Percentiles rank a stretch among this genome's conserved stretches.
Evolutionary conservation across 208 protist species (phyloP).

Genomic region (Crithidia mellificae): DNA sequence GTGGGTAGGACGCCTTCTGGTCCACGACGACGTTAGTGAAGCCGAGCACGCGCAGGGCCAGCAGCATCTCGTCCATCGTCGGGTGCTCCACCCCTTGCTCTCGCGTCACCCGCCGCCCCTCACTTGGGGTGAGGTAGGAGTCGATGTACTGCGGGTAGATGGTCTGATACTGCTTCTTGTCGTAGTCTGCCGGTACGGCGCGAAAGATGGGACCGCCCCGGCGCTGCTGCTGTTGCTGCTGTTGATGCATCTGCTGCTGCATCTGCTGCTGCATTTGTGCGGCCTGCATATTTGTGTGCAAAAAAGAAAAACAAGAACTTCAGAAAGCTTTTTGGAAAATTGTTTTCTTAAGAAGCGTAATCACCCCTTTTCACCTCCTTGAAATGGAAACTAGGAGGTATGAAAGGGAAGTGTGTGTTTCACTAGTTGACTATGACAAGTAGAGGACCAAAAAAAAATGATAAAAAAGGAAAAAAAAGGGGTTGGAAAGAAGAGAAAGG

Average conservation of each 20-base stretch:
- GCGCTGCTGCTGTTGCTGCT: slow-evolving; percentile 5
- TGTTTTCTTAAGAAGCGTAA: too few species aligned
- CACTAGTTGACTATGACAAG: too few species aligned
- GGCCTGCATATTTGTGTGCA: not conserved
- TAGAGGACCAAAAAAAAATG: too few species aligned
- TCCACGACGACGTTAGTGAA: slow-evolving; percentile 63
- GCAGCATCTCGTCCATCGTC: slow-evolving; percentile 63
- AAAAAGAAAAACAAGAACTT: too few species aligned
- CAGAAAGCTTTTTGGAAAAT: too few species aligned
- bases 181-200: slow-evolving; percentile 33
- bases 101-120: slow-evolving; percentile 78
- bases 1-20: slow-evolving; percentile 48
- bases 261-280: not conserved
- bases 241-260: not conserved
- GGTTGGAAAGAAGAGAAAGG: too few species aligned
- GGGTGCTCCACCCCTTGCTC: slow-evolving; percentile 69
- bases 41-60: slow-evolving; percentile 56
- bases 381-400: too few species aligned
- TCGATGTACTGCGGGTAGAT: slow-evolving; percentile 91
- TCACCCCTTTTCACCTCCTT: too few species aligned
- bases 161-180: slow-evolving; percentile 77
- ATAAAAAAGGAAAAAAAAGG: too few species aligned
- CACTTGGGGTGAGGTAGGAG: slow-evolving; percentile 59
- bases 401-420: too few species aligned
- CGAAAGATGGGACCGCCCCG: slow-evolving; percentile 16